Evolutionary conservation across 768 basidiomycete species (phyloP).

Genomic region (Phlegmacium glaucopus): DNA sequence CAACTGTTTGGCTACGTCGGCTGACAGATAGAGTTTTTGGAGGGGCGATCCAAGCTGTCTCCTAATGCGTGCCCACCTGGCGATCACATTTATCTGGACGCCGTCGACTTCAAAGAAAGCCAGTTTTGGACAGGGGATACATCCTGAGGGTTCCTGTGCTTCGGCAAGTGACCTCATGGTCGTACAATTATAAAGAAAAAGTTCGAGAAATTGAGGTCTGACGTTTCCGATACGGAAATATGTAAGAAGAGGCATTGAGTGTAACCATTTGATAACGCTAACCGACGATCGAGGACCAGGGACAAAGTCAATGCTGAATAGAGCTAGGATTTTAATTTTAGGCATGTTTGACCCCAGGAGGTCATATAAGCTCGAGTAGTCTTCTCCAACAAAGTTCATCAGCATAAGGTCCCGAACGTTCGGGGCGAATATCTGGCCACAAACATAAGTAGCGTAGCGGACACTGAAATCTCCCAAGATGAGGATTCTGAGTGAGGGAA

Average conservation of each 20-base stretch:
- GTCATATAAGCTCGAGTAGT: slow-evolving; percentile 48
- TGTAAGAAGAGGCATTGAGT: slow-evolving; percentile 53
- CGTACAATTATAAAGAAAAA: slow-evolving; percentile 43
- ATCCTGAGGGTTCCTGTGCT: not conserved
- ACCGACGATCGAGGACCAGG: slow-evolving; percentile 17
- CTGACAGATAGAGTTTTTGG: slow-evolving; percentile 44
- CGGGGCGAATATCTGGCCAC: slow-evolving; percentile 52
- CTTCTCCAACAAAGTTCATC: slow-evolving; percentile 46
- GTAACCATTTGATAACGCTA: slow-evolving; percentile 46
- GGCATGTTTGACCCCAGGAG: slow-evolving; percentile 46
- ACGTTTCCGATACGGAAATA: slow-evolving; percentile 50
- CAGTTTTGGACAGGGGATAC: slow-evolving; percentile 42
- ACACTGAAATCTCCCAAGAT: slow-evolving; percentile 55
- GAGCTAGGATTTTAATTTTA: slow-evolving; percentile 50
- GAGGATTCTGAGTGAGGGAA: slow-evolving; percentile 49
- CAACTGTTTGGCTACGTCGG: slow-evolving; percentile 21
- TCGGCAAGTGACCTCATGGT: slow-evolving; percentile 3
- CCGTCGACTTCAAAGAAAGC: slow-evolving; percentile 44
- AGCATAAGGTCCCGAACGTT: slow-evolving; percentile 55
- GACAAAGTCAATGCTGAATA: slow-evolving; percentile 41
- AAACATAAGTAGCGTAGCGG: slow-evolving; percentile 42
- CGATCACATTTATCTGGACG: slow-evolving; percentile 27
- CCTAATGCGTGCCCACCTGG: slow-evolving; percentile 34
- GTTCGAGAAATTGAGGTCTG: slow-evolving; percentile 37
- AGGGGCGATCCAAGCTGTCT: slow-evolving; percentile 40